Evolutionary conservation across 2,329 filamentous ascomycete genomes (phyloP), one percentile per base, ranked within the genome.

Genomic region (Ceratocystiopsis minuta): DNA sequence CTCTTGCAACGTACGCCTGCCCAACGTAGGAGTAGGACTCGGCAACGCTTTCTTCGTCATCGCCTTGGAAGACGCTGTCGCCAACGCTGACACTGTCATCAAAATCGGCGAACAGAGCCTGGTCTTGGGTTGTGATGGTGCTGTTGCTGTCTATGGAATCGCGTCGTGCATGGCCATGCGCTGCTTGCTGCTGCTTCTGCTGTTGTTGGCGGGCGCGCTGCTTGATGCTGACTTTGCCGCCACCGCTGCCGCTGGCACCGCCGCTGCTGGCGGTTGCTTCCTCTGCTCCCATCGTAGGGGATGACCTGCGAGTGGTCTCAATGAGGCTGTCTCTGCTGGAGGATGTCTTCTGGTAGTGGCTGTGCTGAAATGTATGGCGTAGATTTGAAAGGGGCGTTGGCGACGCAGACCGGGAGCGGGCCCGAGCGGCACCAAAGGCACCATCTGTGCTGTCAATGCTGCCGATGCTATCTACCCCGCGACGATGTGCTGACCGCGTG

Each of bases 31-130:
- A 72, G 47, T 66, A 74, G 3, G 65, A 72, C 15, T 69, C 70
- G 12, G 71, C 73, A 46, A 78, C 63, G 52, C 75, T 79, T 52
- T 78, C 74, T 52, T 79, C 75, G 48, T 78, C 75, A 42, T 79
- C 75, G 36, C 75, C 75, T 51, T 78, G 73, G 45, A 78, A 79
- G 44, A 70, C 69, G 50, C 72, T 75, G 51, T 79, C 75, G 46
- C 70, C 75, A 24, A 78, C 66, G 52, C 75, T 79, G 42, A 68
- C 62, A 2, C 63, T 52, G 49, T 79, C 75, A 53, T 78, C 74
- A 50, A 78, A 72, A 49, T 78, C 74, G 48, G 62, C 65, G 57
- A 78, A 75, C 4, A 66, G 44, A n/a, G 53, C 60, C 9, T 63
- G 60, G 15, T 69, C 66, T 32, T 66, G 61, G 7, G 66, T 69